Evolutionary conservation across 2,329 filamentous ascomycete species (phyloP).

Genomic region (Neoscytalidium dimidiatum): DNA sequence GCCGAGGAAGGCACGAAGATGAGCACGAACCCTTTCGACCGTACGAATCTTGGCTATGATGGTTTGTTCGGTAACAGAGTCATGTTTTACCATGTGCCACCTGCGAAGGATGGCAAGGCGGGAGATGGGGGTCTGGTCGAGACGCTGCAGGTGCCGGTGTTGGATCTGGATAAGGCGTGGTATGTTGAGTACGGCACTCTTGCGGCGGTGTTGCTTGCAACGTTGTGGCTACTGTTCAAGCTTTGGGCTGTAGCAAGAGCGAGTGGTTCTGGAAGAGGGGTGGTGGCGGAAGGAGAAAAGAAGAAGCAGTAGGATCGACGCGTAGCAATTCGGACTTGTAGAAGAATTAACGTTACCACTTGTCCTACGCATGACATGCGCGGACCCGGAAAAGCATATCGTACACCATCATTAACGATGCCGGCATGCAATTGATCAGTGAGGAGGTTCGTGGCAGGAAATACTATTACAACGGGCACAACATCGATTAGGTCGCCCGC

Average conservation of each 20-base stretch:
- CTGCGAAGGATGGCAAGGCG: conserved; percentile 24
- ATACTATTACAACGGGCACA: too few relatives aligned
- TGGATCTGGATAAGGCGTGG: conserved; percentile 37
- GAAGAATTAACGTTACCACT: too few relatives aligned
- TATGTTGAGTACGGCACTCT: conserved; percentile 48
- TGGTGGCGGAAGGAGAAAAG: background rate
- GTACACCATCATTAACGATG: too few relatives aligned
- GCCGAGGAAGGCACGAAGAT: conserved; percentile 68
- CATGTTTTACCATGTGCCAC: conserved; percentile 73
- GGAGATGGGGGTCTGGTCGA: conserved; percentile 27
- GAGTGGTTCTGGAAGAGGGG: background rate
- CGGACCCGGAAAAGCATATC: too few relatives aligned
- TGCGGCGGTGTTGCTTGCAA: conserved; percentile 44
- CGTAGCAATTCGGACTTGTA: too few relatives aligned
- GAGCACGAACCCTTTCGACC: conserved; percentile 79
- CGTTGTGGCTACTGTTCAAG: conserved; percentile 47
- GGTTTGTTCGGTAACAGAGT: conserved; percentile 74
- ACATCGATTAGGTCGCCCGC: too few relatives aligned
- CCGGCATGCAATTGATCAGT: too few relatives aligned
- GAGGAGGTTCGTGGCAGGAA: too few relatives aligned
- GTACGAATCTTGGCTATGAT: conserved; percentile 83
- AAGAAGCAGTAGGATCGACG: background rate
- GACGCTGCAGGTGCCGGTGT: conserved; percentile 44
- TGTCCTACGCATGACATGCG: too few relatives aligned
- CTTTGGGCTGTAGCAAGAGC: conserved; percentile 26